phyloP scores from a whole-genome alignment of 2,329 filamentous ascomycete species.

The Nemania diffusa region DNA sequence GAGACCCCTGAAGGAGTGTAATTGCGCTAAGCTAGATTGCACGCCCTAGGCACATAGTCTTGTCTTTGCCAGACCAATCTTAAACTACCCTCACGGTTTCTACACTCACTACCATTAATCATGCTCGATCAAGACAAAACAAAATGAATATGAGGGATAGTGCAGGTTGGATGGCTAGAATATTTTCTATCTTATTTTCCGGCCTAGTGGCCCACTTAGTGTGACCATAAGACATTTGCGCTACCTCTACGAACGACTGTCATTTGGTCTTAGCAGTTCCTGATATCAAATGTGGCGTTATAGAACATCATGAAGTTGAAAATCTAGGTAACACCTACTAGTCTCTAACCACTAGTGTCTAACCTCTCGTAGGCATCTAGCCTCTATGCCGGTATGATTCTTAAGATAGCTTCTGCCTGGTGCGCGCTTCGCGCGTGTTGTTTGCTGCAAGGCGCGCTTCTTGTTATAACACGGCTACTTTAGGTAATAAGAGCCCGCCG shows the following conservation, averaged over 20 bases:
- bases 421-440: constrained; percentile 33
- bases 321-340: neutral
- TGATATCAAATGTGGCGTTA: neutral
- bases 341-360: neutral
- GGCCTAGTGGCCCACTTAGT: neutral
- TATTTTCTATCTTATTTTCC: too few relatives aligned
- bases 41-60: neutral
- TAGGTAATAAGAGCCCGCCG: constrained; percentile 20
- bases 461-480: constrained; percentile 20
- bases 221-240: neutral
- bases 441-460: constrained; percentile 34
- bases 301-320: neutral
- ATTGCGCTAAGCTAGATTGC: neutral
- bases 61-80: neutral
- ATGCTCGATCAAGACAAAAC: neutral
- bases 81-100: constrained; percentile 2
- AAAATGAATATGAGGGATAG: neutral
- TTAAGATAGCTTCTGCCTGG: constrained; percentile 10
- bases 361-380: neutral
- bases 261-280: neutral
- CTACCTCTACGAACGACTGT: neutral
- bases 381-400: neutral
- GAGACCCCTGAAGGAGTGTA: neutral
- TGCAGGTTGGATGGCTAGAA: neutral
- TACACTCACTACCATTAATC: constrained; percentile 6